Evolutionary conservation across 148 eudicot genomes (phyloP).

Genomic region (Rhododendron kiyosumense): DNA sequence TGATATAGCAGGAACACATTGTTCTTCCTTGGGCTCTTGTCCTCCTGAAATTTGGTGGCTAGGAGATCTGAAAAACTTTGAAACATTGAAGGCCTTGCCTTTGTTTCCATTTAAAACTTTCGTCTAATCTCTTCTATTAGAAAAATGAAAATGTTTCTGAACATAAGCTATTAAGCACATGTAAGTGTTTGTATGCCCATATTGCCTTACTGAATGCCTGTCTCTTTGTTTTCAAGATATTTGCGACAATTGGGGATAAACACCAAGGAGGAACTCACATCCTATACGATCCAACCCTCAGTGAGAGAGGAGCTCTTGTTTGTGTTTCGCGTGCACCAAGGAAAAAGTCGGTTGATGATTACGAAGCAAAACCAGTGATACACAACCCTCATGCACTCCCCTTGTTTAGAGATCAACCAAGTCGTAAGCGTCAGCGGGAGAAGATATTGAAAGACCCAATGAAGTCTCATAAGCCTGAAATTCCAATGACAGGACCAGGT

Average conservation of each 20-base stretch:
- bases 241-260: slow-evolving; percentile 81
- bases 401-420: slow-evolving; percentile 91
- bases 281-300: slow-evolving; percentile 80
- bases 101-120: background rate
- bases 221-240: slow-evolving; percentile 40
- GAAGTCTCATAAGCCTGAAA: slow-evolving; percentile 91
- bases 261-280: slow-evolving; percentile 90
- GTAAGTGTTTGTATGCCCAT: background rate
- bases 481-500: slow-evolving; percentile 92
- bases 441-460: slow-evolving; percentile 87
- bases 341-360: slow-evolving; percentile 88
- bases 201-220: background rate
- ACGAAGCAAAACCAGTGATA: slow-evolving; percentile 62
- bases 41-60: background rate
- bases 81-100: background rate
- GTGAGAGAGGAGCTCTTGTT: slow-evolving; percentile 97
- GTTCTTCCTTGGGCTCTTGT: background rate
- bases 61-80: background rate
- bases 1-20: background rate
- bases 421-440: slow-evolving; percentile 92
- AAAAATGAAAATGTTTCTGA: background rate
- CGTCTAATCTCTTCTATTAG: background rate
- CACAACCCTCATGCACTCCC: slow-evolving; percentile 99
- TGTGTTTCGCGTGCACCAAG: slow-evolving; percentile 98
- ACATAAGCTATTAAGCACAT: background rate